A percentile compares a stretch with the other conserved stretches of the same genome.
These are phyloP conservation scores for Cyclotella distinguenda DNA, from an alignment of 108 stramenopile genomes.

Conservation along the genomic window DNA sequence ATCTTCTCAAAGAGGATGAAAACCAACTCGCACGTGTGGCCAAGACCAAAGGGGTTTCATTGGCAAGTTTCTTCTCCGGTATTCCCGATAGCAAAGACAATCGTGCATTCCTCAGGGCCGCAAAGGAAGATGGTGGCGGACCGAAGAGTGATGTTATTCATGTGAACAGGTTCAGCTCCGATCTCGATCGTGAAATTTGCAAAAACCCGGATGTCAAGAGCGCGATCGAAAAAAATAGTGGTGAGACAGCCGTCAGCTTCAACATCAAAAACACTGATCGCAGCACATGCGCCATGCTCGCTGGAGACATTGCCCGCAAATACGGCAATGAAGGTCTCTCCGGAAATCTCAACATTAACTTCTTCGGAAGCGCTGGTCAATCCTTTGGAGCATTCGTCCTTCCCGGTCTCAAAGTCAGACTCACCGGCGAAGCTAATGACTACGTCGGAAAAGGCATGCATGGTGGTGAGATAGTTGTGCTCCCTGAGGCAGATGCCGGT, in stretches of 20 bases:
- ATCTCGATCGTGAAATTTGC: constrained; percentile 80
- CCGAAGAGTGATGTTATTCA: constrained; percentile 75
- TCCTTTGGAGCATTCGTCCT: constrained; percentile 91
- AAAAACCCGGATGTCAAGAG: constrained; percentile 62
- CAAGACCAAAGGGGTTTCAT: constrained; percentile 71
- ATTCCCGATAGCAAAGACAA: constrained; percentile 63
- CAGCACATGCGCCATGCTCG: constrained; percentile 84
- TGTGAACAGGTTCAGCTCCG: constrained; percentile 78
- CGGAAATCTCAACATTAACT: constrained; percentile 84
- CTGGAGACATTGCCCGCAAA: constrained; percentile 89
- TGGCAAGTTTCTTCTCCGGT: constrained; percentile 73
- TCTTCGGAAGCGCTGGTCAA: constrained; percentile 94
- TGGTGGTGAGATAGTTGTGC: constrained; percentile 91
- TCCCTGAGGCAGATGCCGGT: constrained; percentile 77
- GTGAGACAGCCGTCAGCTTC: constrained; percentile 57
- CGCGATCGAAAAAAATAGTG: constrained; percentile 75
- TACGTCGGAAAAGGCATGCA: constrained; percentile 97
- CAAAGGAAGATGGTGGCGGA: constrained; percentile 58
- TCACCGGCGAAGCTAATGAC: constrained; percentile 96
- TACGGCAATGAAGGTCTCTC: constrained; percentile 89
- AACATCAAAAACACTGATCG: constrained; percentile 87
- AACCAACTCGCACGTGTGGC: constrained; percentile 64
- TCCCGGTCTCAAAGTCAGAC: constrained; percentile 82
- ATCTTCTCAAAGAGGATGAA: constrained; percentile 75
- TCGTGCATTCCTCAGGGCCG: constrained; percentile 74